These are phyloP conservation scores for Solanum sparsipilum DNA, from an alignment of 257 asterid genomes.

Conservation along the genomic window DNA sequence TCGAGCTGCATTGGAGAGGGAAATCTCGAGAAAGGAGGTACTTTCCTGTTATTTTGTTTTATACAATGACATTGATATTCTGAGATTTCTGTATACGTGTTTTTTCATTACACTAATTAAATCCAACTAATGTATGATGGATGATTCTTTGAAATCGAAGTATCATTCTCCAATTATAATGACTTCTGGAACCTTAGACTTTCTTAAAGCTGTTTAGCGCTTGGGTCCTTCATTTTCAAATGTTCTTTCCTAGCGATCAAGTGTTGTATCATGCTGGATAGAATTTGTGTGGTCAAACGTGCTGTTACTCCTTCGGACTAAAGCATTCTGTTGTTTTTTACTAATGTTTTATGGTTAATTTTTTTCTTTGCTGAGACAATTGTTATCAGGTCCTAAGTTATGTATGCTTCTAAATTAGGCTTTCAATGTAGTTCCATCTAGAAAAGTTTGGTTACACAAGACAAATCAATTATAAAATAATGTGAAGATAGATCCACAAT, in stretches of 20 bases:
- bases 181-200: not conserved
- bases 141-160: not conserved
- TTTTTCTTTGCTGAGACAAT: not conserved
- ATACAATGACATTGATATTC: not conserved
- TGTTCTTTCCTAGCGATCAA: not conserved
- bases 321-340: not conserved
- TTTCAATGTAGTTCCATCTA: not conserved
- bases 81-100: not conserved
- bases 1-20: constrained; percentile 49
- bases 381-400: not conserved
- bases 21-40: constrained; percentile 73
- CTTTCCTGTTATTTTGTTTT: not conserved
- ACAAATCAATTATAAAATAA: not conserved
- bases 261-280: not conserved
- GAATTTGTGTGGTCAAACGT: not conserved
- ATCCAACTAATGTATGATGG: not conserved
- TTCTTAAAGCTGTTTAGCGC: not conserved
- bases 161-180: not conserved
- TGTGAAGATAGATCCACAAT: not conserved
- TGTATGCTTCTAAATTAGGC: not conserved
- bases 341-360: not conserved
- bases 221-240: not conserved
- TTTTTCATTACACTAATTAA: not conserved
- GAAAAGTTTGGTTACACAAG: not conserved
- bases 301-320: not conserved